phyloP scores from a whole-genome alignment of 1,284 basidiomycete genomes.

The Irpex lacteus region DNA sequence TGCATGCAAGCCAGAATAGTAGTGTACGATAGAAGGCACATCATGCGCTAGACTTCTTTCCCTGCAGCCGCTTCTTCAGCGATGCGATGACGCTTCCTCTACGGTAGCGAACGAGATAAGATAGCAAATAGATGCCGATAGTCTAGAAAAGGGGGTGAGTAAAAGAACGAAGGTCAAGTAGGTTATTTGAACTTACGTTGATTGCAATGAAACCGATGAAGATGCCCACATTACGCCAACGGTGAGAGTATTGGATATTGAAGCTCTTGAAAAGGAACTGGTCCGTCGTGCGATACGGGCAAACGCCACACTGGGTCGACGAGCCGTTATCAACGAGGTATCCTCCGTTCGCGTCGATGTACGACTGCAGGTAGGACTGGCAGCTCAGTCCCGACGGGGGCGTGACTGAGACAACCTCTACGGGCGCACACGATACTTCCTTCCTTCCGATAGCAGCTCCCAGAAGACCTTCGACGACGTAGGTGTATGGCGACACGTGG shows the following conservation, averaged over 20 bases:
- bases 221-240: constrained; percentile 68
- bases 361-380: constrained; percentile 51
- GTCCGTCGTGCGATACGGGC: constrained; percentile 50
- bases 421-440: constrained; percentile 40
- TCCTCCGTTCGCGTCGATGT: constrained; percentile 55
- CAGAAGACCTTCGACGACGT: constrained; percentile 57
- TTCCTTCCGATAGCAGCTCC: constrained; percentile 43
- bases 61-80: not conserved
- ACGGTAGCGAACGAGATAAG: constrained; percentile 33
- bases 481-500: constrained; percentile 73
- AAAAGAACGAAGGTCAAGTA: not conserved
- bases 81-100: not conserved
- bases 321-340: constrained; percentile 64
- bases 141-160: constrained; percentile 22
- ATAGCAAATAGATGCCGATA: constrained; percentile 28
- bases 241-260: constrained; percentile 51
- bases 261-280: constrained; percentile 50
- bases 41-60: not conserved
- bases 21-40: not conserved
- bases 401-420: constrained; percentile 44
- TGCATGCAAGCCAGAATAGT: no score
- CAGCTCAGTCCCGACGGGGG: constrained; percentile 68
- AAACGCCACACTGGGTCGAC: constrained; percentile 52
- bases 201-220: constrained; percentile 62
- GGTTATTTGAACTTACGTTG: constrained; percentile 42